These are phyloP conservation scores for Colletotrichum endophyticum DNA, from an alignment of 2,329 filamentous ascomycete species.

Conservation along the genomic window DNA sequence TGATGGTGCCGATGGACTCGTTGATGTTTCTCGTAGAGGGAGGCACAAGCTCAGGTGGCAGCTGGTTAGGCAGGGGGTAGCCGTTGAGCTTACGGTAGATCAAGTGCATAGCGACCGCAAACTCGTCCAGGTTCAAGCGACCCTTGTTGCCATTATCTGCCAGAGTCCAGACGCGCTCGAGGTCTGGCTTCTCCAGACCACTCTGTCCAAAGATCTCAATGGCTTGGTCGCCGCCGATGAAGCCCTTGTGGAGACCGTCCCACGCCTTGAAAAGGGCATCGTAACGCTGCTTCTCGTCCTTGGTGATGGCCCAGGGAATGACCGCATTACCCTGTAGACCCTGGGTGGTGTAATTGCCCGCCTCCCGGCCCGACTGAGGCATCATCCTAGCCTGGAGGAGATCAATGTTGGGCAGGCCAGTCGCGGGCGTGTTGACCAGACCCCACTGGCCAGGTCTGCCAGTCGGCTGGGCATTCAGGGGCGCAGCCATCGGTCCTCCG, in stretches of 20 bases:
- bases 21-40: constrained; percentile 94
- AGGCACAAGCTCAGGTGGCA: constrained; percentile 91
- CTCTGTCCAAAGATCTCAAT: constrained; percentile 98
- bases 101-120: constrained; percentile 97
- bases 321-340: constrained; percentile 92
- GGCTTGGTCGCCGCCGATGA: constrained; percentile 87
- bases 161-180: constrained; percentile 94
- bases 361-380: constrained; percentile 92
- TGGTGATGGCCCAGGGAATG: constrained; percentile 98
- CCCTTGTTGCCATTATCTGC: constrained; percentile 94
- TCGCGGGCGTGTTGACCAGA: constrained; percentile 91
- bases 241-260: constrained; percentile 94
- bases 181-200: constrained; percentile 85
- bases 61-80: constrained; percentile 84
- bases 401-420: constrained; percentile 91
- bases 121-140: constrained; percentile 93
- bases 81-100: constrained; percentile 98
- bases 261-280: constrained; percentile 94
- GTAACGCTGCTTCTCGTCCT: constrained; percentile 97
- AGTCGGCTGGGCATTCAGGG: constrained; percentile 91
- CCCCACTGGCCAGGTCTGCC: constrained; percentile 95
- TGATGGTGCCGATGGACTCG: constrained; percentile 91
- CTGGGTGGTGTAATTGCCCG: constrained; percentile 80
- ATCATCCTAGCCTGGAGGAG: constrained; percentile 93
- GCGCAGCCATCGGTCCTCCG: constrained; percentile 67